phyloP scores from a whole-genome alignment of 768 basidiomycete genomes.

The Leccinum longicurvipes region DNA sequence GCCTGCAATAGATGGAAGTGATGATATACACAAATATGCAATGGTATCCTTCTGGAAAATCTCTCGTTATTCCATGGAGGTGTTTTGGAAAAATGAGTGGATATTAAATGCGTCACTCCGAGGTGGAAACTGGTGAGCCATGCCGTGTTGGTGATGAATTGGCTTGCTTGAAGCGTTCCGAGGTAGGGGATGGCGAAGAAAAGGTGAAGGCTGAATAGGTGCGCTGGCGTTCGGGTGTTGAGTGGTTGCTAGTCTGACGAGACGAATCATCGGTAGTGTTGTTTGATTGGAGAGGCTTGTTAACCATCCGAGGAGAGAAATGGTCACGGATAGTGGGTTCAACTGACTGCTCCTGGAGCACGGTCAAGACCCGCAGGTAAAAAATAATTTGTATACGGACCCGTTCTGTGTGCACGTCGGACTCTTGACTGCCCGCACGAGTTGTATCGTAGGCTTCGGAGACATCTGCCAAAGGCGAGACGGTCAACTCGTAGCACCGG shows the following conservation, averaged over 20 bases:
- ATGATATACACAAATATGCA: slow-evolving; percentile 35
- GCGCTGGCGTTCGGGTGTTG: slow-evolving; percentile 70
- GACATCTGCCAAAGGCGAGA: slow-evolving; percentile 74
- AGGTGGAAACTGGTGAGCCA: slow-evolving; percentile 18
- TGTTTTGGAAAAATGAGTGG: background rate
- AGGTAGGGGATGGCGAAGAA: slow-evolving; percentile 64
- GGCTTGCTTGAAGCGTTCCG: slow-evolving; percentile 49
- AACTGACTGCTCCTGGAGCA: slow-evolving; percentile 46
- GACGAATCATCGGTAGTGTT: slow-evolving; percentile 46
- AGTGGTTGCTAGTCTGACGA: slow-evolving; percentile 63
- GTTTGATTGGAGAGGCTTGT: slow-evolving; percentile 30
- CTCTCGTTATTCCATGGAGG: slow-evolving; percentile 7
- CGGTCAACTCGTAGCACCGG: slow-evolving; percentile 78
- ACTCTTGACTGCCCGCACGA: slow-evolving; percentile 34
- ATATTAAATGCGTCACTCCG: slow-evolving; percentile 14
- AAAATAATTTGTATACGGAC: slow-evolving; percentile 34
- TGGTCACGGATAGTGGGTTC: slow-evolving; percentile 61
- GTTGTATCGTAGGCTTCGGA: slow-evolving; percentile 60
- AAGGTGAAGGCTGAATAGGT: slow-evolving; percentile 79
- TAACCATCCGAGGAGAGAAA: slow-evolving; percentile 30
- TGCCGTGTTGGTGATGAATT: slow-evolving; percentile 32
- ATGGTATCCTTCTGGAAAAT: slow-evolving; percentile 24
- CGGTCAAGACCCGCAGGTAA: background rate
- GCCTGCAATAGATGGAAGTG: slow-evolving; percentile 30
- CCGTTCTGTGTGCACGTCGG: slow-evolving; percentile 45